phyloP scores from a whole-genome alignment of 2,329 filamentous ascomycete genomes.

The Claviceps pazoutovae region DNA sequence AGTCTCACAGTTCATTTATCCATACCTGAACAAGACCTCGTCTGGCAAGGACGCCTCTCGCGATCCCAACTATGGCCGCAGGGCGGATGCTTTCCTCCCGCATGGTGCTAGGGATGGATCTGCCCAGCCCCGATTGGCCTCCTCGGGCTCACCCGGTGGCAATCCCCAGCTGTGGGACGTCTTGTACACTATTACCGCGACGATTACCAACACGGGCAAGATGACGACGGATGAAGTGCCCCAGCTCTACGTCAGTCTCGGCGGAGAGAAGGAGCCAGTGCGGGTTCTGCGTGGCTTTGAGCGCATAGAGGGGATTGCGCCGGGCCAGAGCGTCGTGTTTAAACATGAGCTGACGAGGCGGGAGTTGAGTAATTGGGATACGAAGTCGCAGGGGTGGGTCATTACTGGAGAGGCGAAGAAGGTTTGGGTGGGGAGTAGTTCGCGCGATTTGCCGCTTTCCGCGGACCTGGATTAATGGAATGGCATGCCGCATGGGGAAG shows the following conservation, averaged over 20 bases:
- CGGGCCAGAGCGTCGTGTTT: slow-evolving; percentile 56
- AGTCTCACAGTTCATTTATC: slow-evolving; percentile 50
- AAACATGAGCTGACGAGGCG: slow-evolving; percentile 56
- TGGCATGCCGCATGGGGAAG: too few species aligned
- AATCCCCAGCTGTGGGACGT: slow-evolving; percentile 54
- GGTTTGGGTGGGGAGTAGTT: slow-evolving; percentile 41
- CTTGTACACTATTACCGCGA: slow-evolving; percentile 52
- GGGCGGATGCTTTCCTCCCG: slow-evolving; percentile 46
- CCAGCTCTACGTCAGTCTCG: slow-evolving; percentile 69
- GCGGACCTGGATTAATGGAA: slow-evolving; percentile 5
- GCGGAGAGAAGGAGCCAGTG: slow-evolving; percentile 57
- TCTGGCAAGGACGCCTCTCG: slow-evolving; percentile 39
- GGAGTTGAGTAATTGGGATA: slow-evolving; percentile 82
- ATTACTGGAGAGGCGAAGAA: slow-evolving; percentile 37
- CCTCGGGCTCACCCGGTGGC: slow-evolving; percentile 44
- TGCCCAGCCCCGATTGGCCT: slow-evolving; percentile 39
- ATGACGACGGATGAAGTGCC: slow-evolving; percentile 55
- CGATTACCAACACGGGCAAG: slow-evolving; percentile 57
- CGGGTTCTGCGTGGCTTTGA: slow-evolving; percentile 68
- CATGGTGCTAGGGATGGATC: slow-evolving; percentile 38
- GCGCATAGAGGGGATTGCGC: slow-evolving; percentile 50
- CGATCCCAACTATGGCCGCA: slow-evolving; percentile 46
- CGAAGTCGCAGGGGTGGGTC: slow-evolving; percentile 70
- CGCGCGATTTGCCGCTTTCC: slow-evolving; percentile 35
- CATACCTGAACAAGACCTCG: slow-evolving; percentile 54